A percentile compares a stretch with the other conserved stretches of the same genome.
phyloP scores from a whole-genome alignment of 805 yeast genomes.

The Cyberlindnera subsufficiens region DNA sequence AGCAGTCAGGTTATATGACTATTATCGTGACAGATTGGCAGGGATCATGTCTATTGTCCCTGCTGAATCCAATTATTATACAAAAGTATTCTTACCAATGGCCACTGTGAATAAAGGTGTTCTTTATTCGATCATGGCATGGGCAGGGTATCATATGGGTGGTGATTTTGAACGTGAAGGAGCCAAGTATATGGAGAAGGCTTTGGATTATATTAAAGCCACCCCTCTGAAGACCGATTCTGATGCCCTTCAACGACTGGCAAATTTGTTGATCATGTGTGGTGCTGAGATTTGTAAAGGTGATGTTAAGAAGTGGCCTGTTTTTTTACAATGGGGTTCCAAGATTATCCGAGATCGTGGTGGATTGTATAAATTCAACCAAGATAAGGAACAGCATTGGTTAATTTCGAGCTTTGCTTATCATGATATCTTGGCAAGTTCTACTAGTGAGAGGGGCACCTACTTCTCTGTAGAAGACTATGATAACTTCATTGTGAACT shows the following conservation, averaged over 20 bases:
- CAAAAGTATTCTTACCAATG: constrained; percentile 45
- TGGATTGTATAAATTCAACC: constrained; percentile 47
- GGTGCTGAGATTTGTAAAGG: constrained; percentile 85
- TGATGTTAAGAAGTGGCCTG: constrained; percentile 72
- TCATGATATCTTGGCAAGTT: constrained; percentile 68
- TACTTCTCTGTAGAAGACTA: constrained; percentile 61
- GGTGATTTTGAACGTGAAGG: constrained; percentile 38
- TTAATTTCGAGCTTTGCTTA: constrained; percentile 73
- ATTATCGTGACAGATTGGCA: constrained; percentile 44
- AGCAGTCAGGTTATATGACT: constrained; percentile 40
- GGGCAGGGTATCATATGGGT: constrained; percentile 42
- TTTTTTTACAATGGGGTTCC: constrained; percentile 60
- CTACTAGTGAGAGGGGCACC: constrained; percentile 53
- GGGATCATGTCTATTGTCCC: constrained; percentile 43
- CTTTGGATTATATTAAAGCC: constrained; percentile 36
- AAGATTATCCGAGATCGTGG: constrained; percentile 55
- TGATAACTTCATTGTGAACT: constrained; percentile 28
- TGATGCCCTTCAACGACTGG: constrained; percentile 39
- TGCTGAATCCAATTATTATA: constrained; percentile 43
- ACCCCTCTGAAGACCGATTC: constrained; percentile 24
- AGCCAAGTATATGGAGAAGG: constrained; percentile 38
- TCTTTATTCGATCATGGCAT: constrained; percentile 47
- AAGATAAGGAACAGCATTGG: constrained; percentile 59
- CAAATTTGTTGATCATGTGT: constrained; percentile 60
- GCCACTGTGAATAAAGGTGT: constrained; percentile 45